Percentiles rank a stretch among this genome's conserved stretches.
Evolutionary conservation across 2,329 filamentous ascomycete species (phyloP).

Genomic region (Daldinia eschscholtzii): DNA sequence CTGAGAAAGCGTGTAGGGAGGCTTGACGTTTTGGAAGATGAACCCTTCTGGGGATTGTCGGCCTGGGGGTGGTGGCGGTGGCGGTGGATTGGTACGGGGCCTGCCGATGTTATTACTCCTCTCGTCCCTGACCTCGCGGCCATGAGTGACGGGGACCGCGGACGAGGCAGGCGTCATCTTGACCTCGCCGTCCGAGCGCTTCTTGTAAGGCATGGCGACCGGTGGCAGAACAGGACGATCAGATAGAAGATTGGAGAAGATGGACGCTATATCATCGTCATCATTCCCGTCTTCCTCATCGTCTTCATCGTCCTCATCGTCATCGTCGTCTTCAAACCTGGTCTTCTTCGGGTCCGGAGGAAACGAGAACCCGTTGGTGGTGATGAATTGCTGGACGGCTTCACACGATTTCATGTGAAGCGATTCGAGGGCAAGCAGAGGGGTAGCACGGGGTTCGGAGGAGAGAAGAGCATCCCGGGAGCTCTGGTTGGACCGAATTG

Average conservation of each 20-base stretch:
- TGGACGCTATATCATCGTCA: conserved; percentile 46
- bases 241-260: conserved; percentile 47
- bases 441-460: conserved; percentile 42
- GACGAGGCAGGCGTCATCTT: conserved; percentile 37
- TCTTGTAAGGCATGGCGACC: conserved; percentile 46
- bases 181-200: conserved; percentile 48
- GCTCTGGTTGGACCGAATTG: conserved; percentile 43
- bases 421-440: conserved; percentile 46
- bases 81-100: conserved; percentile 23
- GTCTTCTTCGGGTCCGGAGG: conserved; percentile 41
- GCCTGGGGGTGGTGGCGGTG: background rate
- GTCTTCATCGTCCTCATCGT: conserved; percentile 18
- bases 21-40: background rate
- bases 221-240: conserved; percentile 45
- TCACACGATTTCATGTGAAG: conserved; percentile 50
- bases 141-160: conserved; percentile 23
- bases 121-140: conserved; percentile 14
- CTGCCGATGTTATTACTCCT: conserved; percentile 24
- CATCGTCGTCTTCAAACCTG: conserved; percentile 29
- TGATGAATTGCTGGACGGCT: conserved; percentile 48
- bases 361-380: conserved; percentile 46
- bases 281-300: conserved; percentile 36
- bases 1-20: background rate
- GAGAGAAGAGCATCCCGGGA: conserved; percentile 45
- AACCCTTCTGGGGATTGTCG: background rate